These are phyloP conservation scores for Phytopythium helicoides DNA, from an alignment of 352 stramenopile species.

Conservation along the genomic window DNA sequence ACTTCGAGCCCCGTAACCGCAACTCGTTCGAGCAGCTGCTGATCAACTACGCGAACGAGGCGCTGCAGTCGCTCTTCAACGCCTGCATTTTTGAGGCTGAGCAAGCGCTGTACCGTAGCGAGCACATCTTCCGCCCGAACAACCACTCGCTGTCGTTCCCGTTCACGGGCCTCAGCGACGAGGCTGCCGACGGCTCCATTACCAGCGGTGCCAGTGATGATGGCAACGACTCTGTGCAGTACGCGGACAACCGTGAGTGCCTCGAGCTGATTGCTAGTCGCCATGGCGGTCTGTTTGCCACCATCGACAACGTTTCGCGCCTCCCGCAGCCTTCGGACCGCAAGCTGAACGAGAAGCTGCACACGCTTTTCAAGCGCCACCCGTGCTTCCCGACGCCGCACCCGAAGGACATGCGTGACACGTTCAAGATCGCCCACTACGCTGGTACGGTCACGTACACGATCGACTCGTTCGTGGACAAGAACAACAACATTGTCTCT, in stretches of 20 bases:
- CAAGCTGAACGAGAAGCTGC: constrained; percentile 82
- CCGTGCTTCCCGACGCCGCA: constrained; percentile 82
- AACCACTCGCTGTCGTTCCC: constrained; percentile 83
- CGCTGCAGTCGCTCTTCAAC: constrained; percentile 90
- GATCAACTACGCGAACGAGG: constrained; percentile 94
- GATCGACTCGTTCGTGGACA: constrained; percentile 86
- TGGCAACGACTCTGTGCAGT: constrained; percentile 56
- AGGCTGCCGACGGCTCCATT: constrained; percentile 16
- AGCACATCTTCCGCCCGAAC: constrained; percentile 81
- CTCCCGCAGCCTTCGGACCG: constrained; percentile 87
- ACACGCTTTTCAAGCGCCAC: constrained; percentile 81
- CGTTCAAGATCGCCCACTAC: constrained; percentile 86
- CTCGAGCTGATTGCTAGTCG: constrained; percentile 82
- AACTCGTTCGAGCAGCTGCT: constrained; percentile 92
- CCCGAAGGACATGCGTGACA: constrained; percentile 80
- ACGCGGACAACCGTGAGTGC: constrained; percentile 85
- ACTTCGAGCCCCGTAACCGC: constrained; percentile 84
- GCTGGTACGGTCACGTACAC: constrained; percentile 83
- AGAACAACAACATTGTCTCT: constrained; percentile 91
- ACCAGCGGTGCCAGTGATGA: constrained; percentile 8
- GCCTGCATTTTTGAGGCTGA: constrained; percentile 85
- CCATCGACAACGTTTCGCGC: constrained; percentile 81
- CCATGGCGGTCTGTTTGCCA: constrained; percentile 80
- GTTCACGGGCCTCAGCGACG: constrained; percentile 28
- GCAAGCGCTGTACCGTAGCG: constrained; percentile 77